A percentile compares a stretch with the other conserved stretches of the same genome.
These are phyloP conservation scores for Leishmania braziliensis DNA, from an alignment of 208 protist genomes.

Conservation along the genomic window DNA sequence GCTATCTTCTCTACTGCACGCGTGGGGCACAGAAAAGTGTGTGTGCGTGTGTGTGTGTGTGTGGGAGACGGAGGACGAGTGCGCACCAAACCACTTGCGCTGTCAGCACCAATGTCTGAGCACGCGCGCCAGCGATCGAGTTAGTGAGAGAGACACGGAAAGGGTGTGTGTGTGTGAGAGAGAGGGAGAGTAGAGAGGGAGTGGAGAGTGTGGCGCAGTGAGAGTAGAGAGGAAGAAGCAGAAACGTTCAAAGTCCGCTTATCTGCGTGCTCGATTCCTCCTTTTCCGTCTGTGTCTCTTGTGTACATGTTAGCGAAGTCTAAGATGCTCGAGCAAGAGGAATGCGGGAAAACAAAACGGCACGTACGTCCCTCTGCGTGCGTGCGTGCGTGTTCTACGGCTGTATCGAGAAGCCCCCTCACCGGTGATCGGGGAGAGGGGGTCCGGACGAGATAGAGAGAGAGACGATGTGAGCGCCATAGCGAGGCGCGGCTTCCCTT, in stretches of 20 bases:
- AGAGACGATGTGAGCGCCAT: neutral
- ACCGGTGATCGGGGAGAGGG: neutral
- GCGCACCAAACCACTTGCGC: neutral
- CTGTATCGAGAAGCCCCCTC: neutral
- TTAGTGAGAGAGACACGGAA: neutral
- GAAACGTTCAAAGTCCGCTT: neutral
- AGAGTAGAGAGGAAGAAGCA: neutral
- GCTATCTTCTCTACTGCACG: neutral
- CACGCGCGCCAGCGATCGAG: neutral
- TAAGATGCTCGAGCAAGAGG: neutral
- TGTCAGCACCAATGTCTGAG: neutral
- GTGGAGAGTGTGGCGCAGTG: neutral
- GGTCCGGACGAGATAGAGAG: neutral
- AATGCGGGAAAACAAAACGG: neutral
- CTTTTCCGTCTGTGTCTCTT: neutral
- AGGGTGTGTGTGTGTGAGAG: neutral
- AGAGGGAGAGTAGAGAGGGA: neutral
- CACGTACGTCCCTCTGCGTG: neutral
- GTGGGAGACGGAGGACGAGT: neutral
- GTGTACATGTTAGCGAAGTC: neutral
- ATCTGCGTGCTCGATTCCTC: neutral
- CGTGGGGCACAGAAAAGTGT: neutral
- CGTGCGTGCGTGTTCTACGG: constrained; percentile 2
- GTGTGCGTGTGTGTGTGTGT: neutral
- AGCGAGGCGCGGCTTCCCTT: neutral